Percentiles rank a stretch among this genome's conserved stretches.
Evolutionary conservation across 352 stramenopile species (phyloP).

Genomic region (Thalassiosira mediterranea): DNA sequence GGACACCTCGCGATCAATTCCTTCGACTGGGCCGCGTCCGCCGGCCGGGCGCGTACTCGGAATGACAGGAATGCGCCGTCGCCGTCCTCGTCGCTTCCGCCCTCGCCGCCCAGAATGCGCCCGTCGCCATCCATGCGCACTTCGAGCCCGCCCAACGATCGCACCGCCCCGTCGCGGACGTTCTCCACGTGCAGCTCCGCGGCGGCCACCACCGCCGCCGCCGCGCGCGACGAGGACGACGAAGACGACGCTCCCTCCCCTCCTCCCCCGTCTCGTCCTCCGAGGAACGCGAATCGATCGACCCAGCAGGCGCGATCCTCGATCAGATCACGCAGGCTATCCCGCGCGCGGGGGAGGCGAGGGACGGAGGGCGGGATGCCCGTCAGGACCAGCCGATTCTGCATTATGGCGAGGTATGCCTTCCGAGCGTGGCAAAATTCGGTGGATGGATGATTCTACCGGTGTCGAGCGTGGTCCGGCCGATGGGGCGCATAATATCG

Average conservation of each 20-base stretch:
- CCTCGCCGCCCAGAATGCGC: not conserved
- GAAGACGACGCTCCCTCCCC: too few relatives aligned
- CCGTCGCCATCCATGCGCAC: constrained; percentile 14
- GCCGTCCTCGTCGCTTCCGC: not conserved
- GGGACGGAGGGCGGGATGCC: constrained; percentile 18
- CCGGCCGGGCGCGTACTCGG: not conserved
- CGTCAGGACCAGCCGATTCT: constrained; percentile 21
- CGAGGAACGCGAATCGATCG: constrained; percentile 36
- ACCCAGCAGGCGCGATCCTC: constrained; percentile 35
- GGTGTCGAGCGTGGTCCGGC: too few relatives aligned
- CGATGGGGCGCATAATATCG: too few relatives aligned
- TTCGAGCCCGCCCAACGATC: constrained; percentile 8
- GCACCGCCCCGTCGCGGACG: constrained; percentile 20
- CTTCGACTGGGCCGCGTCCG: not conserved
- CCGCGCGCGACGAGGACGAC: too few relatives aligned
- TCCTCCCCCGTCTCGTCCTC: too few relatives aligned
- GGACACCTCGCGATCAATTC: not conserved
- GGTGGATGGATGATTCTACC: too few relatives aligned
- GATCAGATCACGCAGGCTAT: constrained; percentile 22
- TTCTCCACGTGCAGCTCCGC: constrained; percentile 28
- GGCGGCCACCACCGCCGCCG: constrained; percentile 13
- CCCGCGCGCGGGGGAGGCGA: constrained; percentile 12
- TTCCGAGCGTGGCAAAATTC: too few relatives aligned
- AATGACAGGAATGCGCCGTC: not conserved
- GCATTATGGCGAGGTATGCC: constrained; percentile 3